Evolutionary conservation across 169 alveolate genomes (phyloP), one percentile per base, ranked within the genome.

Genomic region (Plasmodium fragile): DNA sequence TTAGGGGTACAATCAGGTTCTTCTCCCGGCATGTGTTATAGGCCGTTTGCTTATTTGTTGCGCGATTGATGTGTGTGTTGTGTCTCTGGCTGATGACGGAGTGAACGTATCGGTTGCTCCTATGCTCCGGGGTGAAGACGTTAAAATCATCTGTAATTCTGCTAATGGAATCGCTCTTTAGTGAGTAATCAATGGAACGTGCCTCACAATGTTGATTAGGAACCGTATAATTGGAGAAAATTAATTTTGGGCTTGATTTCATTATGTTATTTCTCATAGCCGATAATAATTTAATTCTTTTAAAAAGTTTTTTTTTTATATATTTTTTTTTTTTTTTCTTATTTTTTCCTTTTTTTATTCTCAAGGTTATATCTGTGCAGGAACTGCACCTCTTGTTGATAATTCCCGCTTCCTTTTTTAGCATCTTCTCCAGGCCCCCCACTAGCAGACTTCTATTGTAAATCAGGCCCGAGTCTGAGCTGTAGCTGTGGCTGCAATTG

Each of bases 1-100:
- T 49, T 45, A 89, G 49, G 28, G 94, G 94, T 18, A 89, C 39
- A 10, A 89, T 89, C 34, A 89, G 73, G 72, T 89, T 89, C 81
- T 89, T 89, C 22, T 72, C 39, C 41, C 11, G 22, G 11, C 45
- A 43, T 0, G 75, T 45, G 41, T 73, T 45, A 70, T 25, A 18
- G 5, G 11, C 32, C 8, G 11, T 43, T 45, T 79, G 18, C 10
- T 43, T 79, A 41, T 79, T 79, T 28, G n/a, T 79, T 4, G 59
- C 8, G 36, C 59, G 28, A n/a, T 39, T 30, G 25, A 78, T 22
- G 71, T 59, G 36, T 22, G 28, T 59, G 28, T 59, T 59, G 28
- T 59, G 34, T 8, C 75, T n/a, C 34, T 59, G 75, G 3, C 34
- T 59, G 28, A 25, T 25, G 34, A 59, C 34, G 34, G 75, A 59